Base-by-base conservation (phyloP, 129 eudicot genomes). In the Tanacetum coccineum region DNA sequence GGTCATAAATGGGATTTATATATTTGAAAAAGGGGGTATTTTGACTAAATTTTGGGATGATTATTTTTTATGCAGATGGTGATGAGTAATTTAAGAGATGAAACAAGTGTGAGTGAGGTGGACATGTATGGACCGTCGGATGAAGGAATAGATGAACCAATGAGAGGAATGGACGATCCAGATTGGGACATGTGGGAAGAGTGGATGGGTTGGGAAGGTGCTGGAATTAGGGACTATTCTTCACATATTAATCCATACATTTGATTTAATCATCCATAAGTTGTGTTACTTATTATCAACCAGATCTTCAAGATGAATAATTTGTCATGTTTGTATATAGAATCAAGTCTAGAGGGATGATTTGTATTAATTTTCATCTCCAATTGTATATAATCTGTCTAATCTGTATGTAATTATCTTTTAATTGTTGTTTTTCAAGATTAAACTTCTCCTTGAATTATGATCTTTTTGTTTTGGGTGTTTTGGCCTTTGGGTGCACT, bases 151-250 rank as follows among this genome's bases (percentile, higher is more conserved):
- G 88, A 84, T 13, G 95, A 82, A n/a, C 20, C 77, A 28, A 61
- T 75, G 78, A 80, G 86, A 67, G 87, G 93, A 53, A 75, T 81
- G 90, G 40, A 81, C 39, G 95, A 85, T 42, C 85, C 80, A 0
- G 95, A 91, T 39, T 84, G 77, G 79, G 97, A 91, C 30, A 52
- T 82, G 78, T 87, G 90, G 97, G 96, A 87, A 55, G 94, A 87
- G 51, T 85, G 94, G 90, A 85, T 83, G 96, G 98, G 96, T n/a
- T 90, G 95, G 97, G 97, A 90, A 82, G 97, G 97, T 9, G 95
- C 95, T 1, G 89, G 92, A n/a, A 87, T 84, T 51, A 75, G 88
- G 10, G 94, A 85, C 45, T 91, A 87, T 55, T 46, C 96, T 0
- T 84, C 97, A 36, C 89, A 85, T 30, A 75, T 87, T 40, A 90